phyloP scores from a whole-genome alignment of 768 basidiomycete species.

The Cystobasidiopsis lactophilus region DNA sequence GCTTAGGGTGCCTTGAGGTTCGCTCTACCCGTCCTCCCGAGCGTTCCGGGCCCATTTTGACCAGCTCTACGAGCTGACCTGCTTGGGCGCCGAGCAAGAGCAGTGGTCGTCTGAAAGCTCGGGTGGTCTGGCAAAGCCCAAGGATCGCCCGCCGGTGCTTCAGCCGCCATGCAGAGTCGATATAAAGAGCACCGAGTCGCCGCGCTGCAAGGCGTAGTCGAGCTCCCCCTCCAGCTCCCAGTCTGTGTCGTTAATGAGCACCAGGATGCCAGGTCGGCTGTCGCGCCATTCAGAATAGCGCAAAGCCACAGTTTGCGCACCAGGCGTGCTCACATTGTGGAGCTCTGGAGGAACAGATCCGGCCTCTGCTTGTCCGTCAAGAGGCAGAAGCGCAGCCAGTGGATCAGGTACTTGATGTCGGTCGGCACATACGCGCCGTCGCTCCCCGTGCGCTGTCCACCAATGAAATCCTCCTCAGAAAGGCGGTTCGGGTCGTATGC shows the following conservation, averaged over 20 bases:
- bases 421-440: conserved; percentile 27
- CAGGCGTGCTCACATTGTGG: conserved; percentile 52
- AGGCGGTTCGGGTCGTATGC: conserved; percentile 21
- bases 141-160: no score
- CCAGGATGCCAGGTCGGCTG: conserved; percentile 88
- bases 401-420: conserved; percentile 55
- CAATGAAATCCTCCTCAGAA: conserved; percentile 13
- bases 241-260: conserved; percentile 88
- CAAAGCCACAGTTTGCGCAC: background rate
- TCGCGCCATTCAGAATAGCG: background rate
- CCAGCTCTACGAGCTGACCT: no score
- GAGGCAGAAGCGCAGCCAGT: conserved; percentile 50
- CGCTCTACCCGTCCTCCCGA: no score
- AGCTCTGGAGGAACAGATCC: conserved; percentile 72
- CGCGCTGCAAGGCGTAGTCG: conserved; percentile 49
- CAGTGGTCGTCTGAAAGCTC: no score
- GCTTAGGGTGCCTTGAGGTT: no score
- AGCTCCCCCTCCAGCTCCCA: conserved; percentile 96
- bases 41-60: no score
- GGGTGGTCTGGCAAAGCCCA: no score
- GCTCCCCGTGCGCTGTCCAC: background rate
- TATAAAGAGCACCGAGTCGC: conserved; percentile 92
- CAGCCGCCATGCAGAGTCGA: conserved; percentile 5
- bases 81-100: no score
- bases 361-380: conserved; percentile 47